Percentiles rank a stretch among this genome's conserved stretches.
Evolutionary conservation across 1,139 yeast genomes (phyloP).

Genomic region (Diutina neorugosa): DNA sequence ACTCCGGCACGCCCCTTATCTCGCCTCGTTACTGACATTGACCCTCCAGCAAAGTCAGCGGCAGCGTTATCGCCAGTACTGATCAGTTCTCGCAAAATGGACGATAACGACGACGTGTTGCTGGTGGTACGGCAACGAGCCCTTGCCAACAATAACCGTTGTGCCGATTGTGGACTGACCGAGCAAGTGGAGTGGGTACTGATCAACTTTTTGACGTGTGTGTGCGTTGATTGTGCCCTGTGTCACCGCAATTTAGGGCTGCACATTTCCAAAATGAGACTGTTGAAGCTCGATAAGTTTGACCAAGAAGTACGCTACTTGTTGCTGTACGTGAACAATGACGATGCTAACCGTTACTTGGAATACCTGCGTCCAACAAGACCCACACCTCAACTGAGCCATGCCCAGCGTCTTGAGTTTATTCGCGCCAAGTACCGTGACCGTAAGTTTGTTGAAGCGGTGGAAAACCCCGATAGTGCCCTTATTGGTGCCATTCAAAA

Average conservation of each 20-base stretch:
- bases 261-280: slow-evolving; percentile 36
- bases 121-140: not conserved
- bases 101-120: not conserved
- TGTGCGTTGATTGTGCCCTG: slow-evolving; percentile 76
- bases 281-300: slow-evolving; percentile 40
- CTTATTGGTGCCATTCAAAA: slow-evolving; percentile 37
- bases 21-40: not conserved
- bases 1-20: not conserved
- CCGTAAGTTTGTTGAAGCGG: slow-evolving; percentile 21
- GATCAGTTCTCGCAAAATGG: not conserved
- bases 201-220: slow-evolving; percentile 54
- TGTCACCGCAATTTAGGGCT: slow-evolving; percentile 43
- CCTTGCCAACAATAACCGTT: slow-evolving; percentile 42
- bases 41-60: not conserved
- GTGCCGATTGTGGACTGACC: slow-evolving; percentile 69
- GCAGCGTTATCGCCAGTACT: not conserved
- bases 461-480: slow-evolving; percentile 15
- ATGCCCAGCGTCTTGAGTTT: slow-evolving; percentile 25
- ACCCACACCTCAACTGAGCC: slow-evolving; percentile 15
- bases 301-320: slow-evolving; percentile 28
- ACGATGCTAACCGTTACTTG: slow-evolving; percentile 22
- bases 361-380: slow-evolving; percentile 25
- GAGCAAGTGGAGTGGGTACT: slow-evolving; percentile 83
- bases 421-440: slow-evolving; percentile 39
- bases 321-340: slow-evolving; percentile 30